A percentile compares a stretch with the other conserved stretches of the same genome.
phyloP scores from a whole-genome alignment of 805 yeast species.

The Spathaspora passalidarum region DNA sequence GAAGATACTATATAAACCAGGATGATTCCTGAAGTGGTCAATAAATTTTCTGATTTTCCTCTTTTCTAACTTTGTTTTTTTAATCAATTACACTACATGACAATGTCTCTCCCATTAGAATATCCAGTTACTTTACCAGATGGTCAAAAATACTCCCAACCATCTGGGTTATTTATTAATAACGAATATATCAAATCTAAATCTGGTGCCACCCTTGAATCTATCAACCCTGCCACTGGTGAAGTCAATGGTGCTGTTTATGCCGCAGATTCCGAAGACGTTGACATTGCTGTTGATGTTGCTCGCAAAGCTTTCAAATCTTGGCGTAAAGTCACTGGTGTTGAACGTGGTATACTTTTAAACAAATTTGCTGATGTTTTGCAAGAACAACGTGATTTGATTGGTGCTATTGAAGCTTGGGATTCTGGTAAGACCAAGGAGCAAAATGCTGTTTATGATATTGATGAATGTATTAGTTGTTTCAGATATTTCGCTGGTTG shows the following conservation, averaged over 20 bases:
- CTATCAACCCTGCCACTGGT: slow-evolving; percentile 42
- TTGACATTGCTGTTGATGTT: slow-evolving; percentile 38
- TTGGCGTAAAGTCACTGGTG: slow-evolving; percentile 49
- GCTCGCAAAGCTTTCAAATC: slow-evolving; percentile 37
- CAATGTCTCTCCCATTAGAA: slow-evolving; percentile 32
- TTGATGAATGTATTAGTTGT: slow-evolving; percentile 43
- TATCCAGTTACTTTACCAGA: slow-evolving; percentile 45
- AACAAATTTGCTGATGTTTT: slow-evolving; percentile 36
- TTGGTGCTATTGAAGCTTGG: slow-evolving; percentile 43
- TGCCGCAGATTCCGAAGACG: slow-evolving; percentile 41
- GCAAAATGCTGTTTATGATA: slow-evolving; percentile 48
- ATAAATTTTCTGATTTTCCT: background rate
- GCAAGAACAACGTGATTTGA: slow-evolving; percentile 29
- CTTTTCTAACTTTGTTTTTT: background rate
- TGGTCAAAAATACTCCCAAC: slow-evolving; percentile 50
- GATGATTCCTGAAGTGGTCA: background rate
- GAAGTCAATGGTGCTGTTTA: slow-evolving; percentile 41
- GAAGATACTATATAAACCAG: background rate
- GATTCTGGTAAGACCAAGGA: slow-evolving; percentile 47
- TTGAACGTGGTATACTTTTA: slow-evolving; percentile 36
- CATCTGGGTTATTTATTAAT: slow-evolving; percentile 57
- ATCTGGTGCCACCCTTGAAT: slow-evolving; percentile 35
- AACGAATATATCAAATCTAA: slow-evolving; percentile 40
- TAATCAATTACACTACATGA: background rate
- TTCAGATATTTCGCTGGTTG: slow-evolving; percentile 59